These are phyloP conservation scores for Pisolithus thermaeus DNA, from an alignment of 1,284 basidiomycete species.

Conservation along the genomic window DNA sequence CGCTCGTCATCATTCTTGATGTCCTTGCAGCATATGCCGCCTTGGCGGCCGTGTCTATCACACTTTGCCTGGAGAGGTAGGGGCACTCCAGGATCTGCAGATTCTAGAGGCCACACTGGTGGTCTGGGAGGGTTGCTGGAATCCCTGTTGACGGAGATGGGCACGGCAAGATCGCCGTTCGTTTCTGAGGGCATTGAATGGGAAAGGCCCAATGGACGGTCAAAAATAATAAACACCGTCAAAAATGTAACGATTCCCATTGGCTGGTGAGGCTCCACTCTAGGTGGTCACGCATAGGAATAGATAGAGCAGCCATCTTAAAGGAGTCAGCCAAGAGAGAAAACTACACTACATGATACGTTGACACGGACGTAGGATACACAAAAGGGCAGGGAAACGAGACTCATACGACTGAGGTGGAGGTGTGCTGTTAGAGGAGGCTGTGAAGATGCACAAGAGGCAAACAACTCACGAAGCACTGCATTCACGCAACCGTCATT, in stretches of 20 bases:
- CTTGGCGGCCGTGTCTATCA: constrained; percentile 44
- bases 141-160: constrained; percentile 15
- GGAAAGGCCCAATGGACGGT: too few relatives aligned
- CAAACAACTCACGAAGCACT: constrained; percentile 64
- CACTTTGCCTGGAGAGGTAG: constrained; percentile 56
- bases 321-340: too few relatives aligned
- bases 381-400: constrained; percentile 6
- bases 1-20: constrained; percentile 72
- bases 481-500: constrained; percentile 97
- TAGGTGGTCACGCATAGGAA: too few relatives aligned
- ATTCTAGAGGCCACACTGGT: constrained; percentile 59
- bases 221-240: too few relatives aligned
- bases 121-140: constrained; percentile 28
- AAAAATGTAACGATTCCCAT: too few relatives aligned
- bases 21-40: constrained; percentile 79
- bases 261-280: too few relatives aligned
- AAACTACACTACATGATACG: too few relatives aligned
- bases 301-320: too few relatives aligned
- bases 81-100: constrained; percentile 31
- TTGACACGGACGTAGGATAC: constrained; percentile 3
- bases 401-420: constrained; percentile 19
- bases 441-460: neutral
- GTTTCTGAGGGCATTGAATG: constrained; percentile 16
- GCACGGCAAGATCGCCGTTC: constrained; percentile 8
- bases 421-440: constrained; percentile 5